phyloP scores from a whole-genome alignment of 2,329 filamentous ascomycete species.

The Malbranchea cinnamomea region DNA sequence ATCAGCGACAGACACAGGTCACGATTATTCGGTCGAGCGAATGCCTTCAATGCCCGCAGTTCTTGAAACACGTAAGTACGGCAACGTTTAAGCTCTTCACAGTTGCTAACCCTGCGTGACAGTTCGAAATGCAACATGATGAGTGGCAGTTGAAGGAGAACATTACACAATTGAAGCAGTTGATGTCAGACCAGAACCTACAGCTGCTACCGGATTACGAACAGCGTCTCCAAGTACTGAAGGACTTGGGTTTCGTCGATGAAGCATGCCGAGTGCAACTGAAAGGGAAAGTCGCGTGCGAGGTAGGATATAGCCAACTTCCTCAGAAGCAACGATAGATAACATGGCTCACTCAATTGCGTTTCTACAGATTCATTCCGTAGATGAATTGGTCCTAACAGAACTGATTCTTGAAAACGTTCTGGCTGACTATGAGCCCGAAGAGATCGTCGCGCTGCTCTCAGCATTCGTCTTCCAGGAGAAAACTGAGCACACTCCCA shows the following conservation, averaged over 20 bases:
- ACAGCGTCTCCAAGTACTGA: conserved; percentile 80
- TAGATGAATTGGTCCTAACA: conserved; percentile 88
- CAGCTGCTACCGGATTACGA: conserved; percentile 94
- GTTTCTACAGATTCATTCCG: conserved; percentile 66
- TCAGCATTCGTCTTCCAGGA: conserved; percentile 97
- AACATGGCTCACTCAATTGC: too few relatives aligned
- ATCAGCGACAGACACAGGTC: conserved; percentile 52
- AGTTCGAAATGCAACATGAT: conserved; percentile 93
- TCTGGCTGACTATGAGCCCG: conserved; percentile 83
- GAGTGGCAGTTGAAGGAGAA: conserved; percentile 94
- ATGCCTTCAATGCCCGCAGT: conserved; percentile 57
- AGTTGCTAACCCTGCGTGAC: conserved; percentile 4
- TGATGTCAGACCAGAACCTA: conserved; percentile 91
- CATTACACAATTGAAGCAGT: conserved; percentile 69
- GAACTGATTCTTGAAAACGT: conserved; percentile 95
- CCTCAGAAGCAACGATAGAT: too few relatives aligned
- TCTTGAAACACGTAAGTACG: conserved; percentile 68
- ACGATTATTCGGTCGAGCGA: conserved; percentile 47
- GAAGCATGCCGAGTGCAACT: conserved; percentile 74
- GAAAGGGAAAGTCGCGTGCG: conserved; percentile 96
- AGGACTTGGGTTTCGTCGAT: conserved; percentile 85
- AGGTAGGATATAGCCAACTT: too few relatives aligned
- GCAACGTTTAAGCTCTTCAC: not conserved
- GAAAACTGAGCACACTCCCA: conserved; percentile 72
- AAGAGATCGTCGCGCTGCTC: conserved; percentile 87